A percentile compares a stretch with the other conserved stretches of the same genome.
phyloP scores from a whole-genome alignment of 148 eudicot genomes.

The Camellia granthamiana region DNA sequence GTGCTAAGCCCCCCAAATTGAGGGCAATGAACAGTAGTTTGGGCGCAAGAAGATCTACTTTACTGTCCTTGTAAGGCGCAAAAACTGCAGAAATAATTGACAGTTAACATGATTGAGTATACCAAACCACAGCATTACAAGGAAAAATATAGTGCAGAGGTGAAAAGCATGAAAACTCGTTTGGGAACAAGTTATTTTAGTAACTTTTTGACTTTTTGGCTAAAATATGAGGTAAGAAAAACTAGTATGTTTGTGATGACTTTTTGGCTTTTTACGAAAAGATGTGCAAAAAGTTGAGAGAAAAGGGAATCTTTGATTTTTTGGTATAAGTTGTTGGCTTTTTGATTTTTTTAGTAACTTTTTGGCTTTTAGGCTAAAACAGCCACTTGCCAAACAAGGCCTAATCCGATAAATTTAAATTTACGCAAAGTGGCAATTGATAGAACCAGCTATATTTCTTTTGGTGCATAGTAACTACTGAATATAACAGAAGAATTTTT shows the following conservation, averaged over 20 bases:
- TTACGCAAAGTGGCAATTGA: neutral
- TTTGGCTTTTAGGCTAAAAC: too few relatives aligned
- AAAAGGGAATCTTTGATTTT: too few relatives aligned
- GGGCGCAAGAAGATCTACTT: slow-evolving; percentile 78
- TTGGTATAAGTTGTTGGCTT: too few relatives aligned
- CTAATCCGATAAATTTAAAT: neutral
- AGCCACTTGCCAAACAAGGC: too few relatives aligned
- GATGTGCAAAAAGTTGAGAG: too few relatives aligned
- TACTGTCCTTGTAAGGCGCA: slow-evolving; percentile 84
- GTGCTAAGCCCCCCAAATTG: slow-evolving; percentile 70
- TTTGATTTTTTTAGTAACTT: too few relatives aligned
- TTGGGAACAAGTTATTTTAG: too few relatives aligned
- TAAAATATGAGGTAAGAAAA: too few relatives aligned
- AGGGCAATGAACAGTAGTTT: slow-evolving; percentile 79
- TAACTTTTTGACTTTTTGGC: too few relatives aligned
- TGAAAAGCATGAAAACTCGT: neutral
- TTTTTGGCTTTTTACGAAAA: too few relatives aligned
- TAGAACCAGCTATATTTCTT: neutral
- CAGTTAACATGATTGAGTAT: neutral
- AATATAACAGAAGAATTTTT: neutral
- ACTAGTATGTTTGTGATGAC: too few relatives aligned
- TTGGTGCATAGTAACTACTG: neutral
- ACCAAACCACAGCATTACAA: slow-evolving; percentile 4
- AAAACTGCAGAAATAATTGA: slow-evolving; percentile 51
- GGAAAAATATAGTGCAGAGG: neutral